These are phyloP conservation scores for Peniophora sp. DNA, from an alignment of 1,284 basidiomycete genomes.

Conservation along the genomic window DNA sequence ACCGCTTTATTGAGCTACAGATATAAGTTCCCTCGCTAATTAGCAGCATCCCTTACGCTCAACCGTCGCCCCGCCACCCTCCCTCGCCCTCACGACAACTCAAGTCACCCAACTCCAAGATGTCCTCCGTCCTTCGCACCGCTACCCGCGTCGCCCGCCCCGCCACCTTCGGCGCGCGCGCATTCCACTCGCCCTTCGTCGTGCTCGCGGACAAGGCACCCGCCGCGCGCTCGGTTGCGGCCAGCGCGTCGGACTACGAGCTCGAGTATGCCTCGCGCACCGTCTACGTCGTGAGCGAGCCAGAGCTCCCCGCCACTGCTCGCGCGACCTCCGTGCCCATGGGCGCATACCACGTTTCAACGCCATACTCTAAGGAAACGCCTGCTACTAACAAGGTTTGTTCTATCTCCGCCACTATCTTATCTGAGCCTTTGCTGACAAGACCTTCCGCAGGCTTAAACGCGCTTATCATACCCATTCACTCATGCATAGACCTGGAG, in stretches of 20 bases:
- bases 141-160: conserved; percentile 19
- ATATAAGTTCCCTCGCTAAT: too few relatives aligned
- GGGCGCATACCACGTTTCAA: conserved; percentile 56
- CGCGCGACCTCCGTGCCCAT: conserved; percentile 56
- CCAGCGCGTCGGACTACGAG: conserved; percentile 38
- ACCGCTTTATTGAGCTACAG: too few relatives aligned
- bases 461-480: too few relatives aligned
- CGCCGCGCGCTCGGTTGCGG: conserved; percentile 21
- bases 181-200: conserved; percentile 56
- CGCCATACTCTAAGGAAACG: too few relatives aligned
- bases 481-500: too few relatives aligned
- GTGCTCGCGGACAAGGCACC: conserved; percentile 31
- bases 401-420: too few relatives aligned
- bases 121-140: conserved; percentile 23
- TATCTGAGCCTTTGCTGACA: too few relatives aligned
- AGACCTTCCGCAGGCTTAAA: too few relatives aligned
- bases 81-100: background rate
- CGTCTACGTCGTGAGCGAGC: conserved; percentile 56
- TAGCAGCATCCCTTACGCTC: too few relatives aligned
- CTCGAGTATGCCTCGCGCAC: conserved; percentile 41
- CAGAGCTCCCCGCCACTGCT: conserved; percentile 47
- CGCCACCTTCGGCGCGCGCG: conserved; percentile 23
- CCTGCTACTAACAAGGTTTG: too few relatives aligned
- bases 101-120: background rate
- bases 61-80: too few relatives aligned